phyloP scores from a whole-genome alignment of 306 rosid genomes.

The Malus sylvestris region DNA sequence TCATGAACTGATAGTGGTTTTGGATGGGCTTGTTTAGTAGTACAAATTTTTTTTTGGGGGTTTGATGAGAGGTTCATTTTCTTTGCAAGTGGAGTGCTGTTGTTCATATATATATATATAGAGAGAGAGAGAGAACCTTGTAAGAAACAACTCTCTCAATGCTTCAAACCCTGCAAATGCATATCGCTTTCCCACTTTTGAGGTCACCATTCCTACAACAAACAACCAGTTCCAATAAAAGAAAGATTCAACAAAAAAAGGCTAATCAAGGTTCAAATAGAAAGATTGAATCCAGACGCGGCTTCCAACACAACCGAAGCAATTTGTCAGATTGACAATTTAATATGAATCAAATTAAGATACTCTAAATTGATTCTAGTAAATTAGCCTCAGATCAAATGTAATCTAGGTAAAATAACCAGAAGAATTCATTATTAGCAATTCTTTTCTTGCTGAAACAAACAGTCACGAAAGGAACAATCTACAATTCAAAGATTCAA shows the following conservation, averaged over 20 bases:
- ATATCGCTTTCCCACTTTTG: constrained; percentile 96
- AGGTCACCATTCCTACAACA: constrained; percentile 84
- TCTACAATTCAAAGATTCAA: background rate
- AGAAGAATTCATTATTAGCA: background rate
- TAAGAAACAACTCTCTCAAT: constrained; percentile 67
- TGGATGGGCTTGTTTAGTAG: background rate
- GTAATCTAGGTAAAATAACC: background rate
- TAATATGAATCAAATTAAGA: background rate
- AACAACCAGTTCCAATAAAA: constrained; percentile 5
- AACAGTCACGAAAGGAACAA: background rate
- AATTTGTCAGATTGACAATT: background rate
- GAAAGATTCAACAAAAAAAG: background rate
- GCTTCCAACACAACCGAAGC: background rate
- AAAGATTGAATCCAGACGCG: background rate
- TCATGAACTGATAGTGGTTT: background rate
- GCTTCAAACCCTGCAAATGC: constrained; percentile 92
- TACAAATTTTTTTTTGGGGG: background rate
- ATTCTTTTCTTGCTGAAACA: background rate
- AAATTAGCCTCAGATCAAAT: background rate
- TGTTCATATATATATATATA: background rate
- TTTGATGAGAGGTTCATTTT: too few relatives aligned
- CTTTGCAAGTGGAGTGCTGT: background rate
- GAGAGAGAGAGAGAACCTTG: constrained; percentile 44
- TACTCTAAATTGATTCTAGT: background rate
- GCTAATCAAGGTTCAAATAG: background rate